These are phyloP conservation scores for Fragaria nilgerrensis DNA, from an alignment of 306 rosid genomes.

Conservation along the genomic window DNA sequence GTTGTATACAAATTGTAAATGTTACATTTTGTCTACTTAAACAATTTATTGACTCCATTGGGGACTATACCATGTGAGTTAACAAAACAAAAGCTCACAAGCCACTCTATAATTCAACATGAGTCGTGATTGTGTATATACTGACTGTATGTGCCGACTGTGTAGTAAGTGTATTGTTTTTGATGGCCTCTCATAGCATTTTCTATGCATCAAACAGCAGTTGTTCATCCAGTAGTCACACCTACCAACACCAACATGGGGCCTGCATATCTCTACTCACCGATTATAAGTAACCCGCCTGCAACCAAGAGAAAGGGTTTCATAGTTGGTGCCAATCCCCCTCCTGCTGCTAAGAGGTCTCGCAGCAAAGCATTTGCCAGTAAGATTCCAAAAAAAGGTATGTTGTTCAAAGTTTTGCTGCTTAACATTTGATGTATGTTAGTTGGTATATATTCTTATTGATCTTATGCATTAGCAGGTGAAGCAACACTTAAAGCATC, in stretches of 20 bases:
- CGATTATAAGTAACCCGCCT: conserved; percentile 28
- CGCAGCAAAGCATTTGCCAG: conserved; percentile 33
- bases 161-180: background rate
- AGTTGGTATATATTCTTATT: background rate
- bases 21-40: background rate
- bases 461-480: conserved; percentile 20
- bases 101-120: background rate
- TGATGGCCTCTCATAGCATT: conserved; percentile 25
- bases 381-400: conserved; percentile 42
- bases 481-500: conserved; percentile 33
- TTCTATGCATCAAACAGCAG: conserved; percentile 27
- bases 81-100: background rate
- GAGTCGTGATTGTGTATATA: background rate
- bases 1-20: background rate
- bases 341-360: conserved; percentile 54
- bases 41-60: background rate
- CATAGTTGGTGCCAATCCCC: conserved; percentile 21
- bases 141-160: no score
- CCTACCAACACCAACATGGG: conserved; percentile 38
- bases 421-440: conserved; percentile 8
- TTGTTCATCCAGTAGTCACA: conserved; percentile 35
- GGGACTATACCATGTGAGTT: background rate
- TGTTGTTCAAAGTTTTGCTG: conserved; percentile 7
- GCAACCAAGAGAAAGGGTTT: conserved; percentile 51
- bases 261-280: conserved; percentile 39